Base-by-base conservation (phyloP, 495 filamentous ascomycete genomes). In the Aspergillus nidulans region DNA sequence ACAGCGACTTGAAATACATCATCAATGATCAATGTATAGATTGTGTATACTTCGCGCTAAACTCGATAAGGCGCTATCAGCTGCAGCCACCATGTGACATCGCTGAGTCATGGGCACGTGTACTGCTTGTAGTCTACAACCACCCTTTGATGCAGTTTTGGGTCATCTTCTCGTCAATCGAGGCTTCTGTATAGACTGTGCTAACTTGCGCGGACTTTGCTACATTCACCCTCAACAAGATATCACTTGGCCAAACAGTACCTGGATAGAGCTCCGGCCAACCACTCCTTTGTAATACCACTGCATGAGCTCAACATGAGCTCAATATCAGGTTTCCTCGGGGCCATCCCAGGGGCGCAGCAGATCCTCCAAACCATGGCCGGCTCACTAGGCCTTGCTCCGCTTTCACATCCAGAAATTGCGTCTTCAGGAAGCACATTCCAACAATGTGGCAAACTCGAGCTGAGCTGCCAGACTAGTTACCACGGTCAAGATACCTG, bases 401-500 rank as follows among this genome's bases (percentile, higher is more conserved):
- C 64, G 5, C 43, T 66, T 1, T 43, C 59, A 20, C 55, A 51
- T 24, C 58, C 58, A 23, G 49, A 60, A 34, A 20, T 23, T 18
- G 23, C 25, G 39, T 26, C 46, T 41, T 38, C 42, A 25, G 16
- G 55, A 56, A 43, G 58, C 18, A 46, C 58, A 30, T 32, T 55
- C 41, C 46, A 62, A 18, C 58, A 73, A 52, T 86, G 83, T 60
- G 53, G 74, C 10, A 73, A 72, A 18, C 63, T 77, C 0, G 81
- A 84, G 59, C 59, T 83, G 18, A 84, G 81, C 63, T 86, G 83
- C 60, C 75, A 82, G 49, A 79, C 81, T 44, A 74, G 74, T 3
- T 82, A 77, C 30, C 67, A 68, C 48, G 76, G 79, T 18, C 70
- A 75, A 56, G 77, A 88, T 63, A 81, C 80, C 23, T 95, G 91